phyloP scores from a whole-genome alignment of 805 yeast genomes.

The Suhomyces faveliae region DNA sequence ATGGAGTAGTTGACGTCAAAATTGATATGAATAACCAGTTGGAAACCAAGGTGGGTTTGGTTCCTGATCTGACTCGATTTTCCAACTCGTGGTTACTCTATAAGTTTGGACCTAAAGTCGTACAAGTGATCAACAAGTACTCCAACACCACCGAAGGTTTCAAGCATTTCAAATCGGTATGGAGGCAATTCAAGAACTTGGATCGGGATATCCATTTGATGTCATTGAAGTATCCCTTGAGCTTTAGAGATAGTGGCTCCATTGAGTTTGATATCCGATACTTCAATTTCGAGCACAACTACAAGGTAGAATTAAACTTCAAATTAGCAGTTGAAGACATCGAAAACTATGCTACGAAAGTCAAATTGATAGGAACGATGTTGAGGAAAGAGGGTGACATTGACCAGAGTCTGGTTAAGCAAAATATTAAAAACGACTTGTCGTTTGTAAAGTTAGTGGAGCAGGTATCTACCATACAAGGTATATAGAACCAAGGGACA shows the following conservation, averaged over 20 bases:
- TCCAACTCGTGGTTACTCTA: background rate
- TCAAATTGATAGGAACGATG: background rate
- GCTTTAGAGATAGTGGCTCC: slow-evolving; percentile 6
- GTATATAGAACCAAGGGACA: too few species aligned
- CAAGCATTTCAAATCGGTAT: slow-evolving; percentile 15
- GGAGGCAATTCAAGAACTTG: slow-evolving; percentile 18
- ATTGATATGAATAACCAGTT: background rate
- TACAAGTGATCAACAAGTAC: background rate
- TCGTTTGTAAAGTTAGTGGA: background rate
- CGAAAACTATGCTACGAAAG: background rate
- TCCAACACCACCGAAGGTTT: slow-evolving; percentile 15
- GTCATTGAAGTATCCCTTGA: slow-evolving; percentile 28
- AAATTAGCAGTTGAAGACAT: slow-evolving; percentile 2
- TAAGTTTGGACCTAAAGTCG: background rate
- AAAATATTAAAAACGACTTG: background rate
- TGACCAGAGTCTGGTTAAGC: background rate
- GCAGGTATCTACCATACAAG: background rate
- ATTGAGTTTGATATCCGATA: slow-evolving; percentile 16
- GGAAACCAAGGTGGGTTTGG: background rate
- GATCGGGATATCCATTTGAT: slow-evolving; percentile 33
- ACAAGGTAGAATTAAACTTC: slow-evolving; percentile 11
- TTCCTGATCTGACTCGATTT: background rate
- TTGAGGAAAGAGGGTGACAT: background rate
- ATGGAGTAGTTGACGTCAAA: slow-evolving; percentile 10
- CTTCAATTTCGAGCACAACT: slow-evolving; percentile 14